Evolutionary conservation across 2,329 filamentous ascomycete genomes (phyloP), one percentile per base, ranked within the genome.

Genomic region (Paraphaeosphaeria sporulosa): DNA sequence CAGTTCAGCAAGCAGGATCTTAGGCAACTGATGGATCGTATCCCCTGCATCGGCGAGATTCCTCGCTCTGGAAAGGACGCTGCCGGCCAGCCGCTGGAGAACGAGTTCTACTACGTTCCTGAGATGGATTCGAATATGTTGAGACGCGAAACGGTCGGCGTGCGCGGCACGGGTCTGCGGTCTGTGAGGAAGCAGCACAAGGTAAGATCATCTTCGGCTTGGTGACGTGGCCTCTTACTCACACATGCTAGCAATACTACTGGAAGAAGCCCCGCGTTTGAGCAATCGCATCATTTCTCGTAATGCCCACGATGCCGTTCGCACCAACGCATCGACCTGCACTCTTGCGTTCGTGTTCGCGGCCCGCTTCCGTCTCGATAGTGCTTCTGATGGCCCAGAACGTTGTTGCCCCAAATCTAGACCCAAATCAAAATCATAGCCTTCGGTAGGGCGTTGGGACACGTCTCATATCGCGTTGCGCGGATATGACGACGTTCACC

Each of bases 121-220:
- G 94, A 98, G 77, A 85, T 88, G 71, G 95, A 99, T 74, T 83
- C 85, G 2, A 93, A 98, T 73, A 86, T 89, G 64, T 87, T 90
- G 73, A 87, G 94, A 61, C 87, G 91, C 54, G 86, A 92, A 56
- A 91, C 93, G 23, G 93, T 97, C 67, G 92, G 92, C 55, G 82
- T 97, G 75, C 86, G 93, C 58, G 97, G 96, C 80, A 94, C 94
- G 46, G 95, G 93, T 70, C 81, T 99, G 71, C 86, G 95, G 67
- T 90, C 89, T 73, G 97, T 95, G 74, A 87, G 95, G 72, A 98
- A 97, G 81, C 92, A 95, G 76, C 95, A 99, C 80, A 98, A 98
- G 92, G 94, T 98, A 86, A 51, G 50, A 42, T 43, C 57, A 32
- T 42, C 46, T 50, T 57, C 64, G 40, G 64, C 49, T 27, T 36